Evolutionary conservation across 2,329 filamentous ascomycete genomes (phyloP).

Genomic region (Mollisia scopiformis): DNA sequence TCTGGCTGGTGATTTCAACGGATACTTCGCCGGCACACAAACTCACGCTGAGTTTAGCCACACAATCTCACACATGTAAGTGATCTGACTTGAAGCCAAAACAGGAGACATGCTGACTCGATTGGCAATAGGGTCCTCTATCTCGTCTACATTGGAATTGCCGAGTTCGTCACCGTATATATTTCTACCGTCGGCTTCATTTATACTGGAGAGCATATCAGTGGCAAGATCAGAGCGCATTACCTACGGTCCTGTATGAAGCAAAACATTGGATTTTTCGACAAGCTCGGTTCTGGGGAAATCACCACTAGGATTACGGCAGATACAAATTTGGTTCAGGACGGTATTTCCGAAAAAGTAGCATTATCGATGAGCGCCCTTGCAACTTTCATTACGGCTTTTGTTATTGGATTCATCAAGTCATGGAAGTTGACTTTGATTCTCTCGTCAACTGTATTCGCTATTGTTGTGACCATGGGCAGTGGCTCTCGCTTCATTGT

Average conservation of each 20-base stretch:
- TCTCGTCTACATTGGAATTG: constrained; percentile 84
- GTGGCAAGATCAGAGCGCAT: constrained; percentile 76
- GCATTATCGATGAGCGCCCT: constrained; percentile 75
- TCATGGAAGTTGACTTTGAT: constrained; percentile 95
- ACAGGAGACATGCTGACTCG: too few relatives aligned
- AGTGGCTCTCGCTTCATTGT: constrained; percentile 74
- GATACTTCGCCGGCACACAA: constrained; percentile 52
- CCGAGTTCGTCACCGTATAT: constrained; percentile 77
- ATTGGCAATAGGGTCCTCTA: constrained; percentile 73
- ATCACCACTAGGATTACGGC: constrained; percentile 93
- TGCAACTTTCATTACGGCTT: constrained; percentile 84
- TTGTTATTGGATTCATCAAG: constrained; percentile 86
- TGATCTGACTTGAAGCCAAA: too few relatives aligned
- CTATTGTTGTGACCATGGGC: constrained; percentile 79
- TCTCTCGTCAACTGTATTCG: constrained; percentile 77
- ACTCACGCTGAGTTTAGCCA: constrained; percentile 58
- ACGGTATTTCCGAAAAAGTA: constrained; percentile 91
- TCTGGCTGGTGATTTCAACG: constrained; percentile 71
- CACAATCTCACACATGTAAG: constrained; percentile 56
- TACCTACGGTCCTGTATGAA: constrained; percentile 84
- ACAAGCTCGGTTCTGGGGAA: constrained; percentile 90
- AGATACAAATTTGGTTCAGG: constrained; percentile 91
- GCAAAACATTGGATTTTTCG: constrained; percentile 92
- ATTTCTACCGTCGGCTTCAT: constrained; percentile 87
- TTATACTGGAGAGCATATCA: constrained; percentile 80